Base-by-base conservation (phyloP, 192 early-diverging fungal species). In the Backusella parvicylindrica region DNA sequence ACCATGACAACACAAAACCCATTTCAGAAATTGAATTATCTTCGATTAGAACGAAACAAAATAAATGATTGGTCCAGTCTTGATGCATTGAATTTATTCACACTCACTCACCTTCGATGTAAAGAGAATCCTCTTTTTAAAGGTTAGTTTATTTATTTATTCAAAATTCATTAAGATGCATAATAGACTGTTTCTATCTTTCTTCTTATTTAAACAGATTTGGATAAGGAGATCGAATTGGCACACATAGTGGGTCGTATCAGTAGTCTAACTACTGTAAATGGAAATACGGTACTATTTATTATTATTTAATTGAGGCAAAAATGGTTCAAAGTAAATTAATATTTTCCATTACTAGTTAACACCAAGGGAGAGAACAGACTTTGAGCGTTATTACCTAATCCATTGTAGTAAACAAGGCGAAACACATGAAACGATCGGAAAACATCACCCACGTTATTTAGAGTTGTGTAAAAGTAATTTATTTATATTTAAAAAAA, bases 311-410 rank as follows among this genome's bases (percentile, higher is more conserved):
- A 6, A 23, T 18, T 16, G 2, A 56, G 53, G 26, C 18, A 56
- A 0, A 56, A 12, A 56, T 18, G 0, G 4, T 18, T 56, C 18
- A 6, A 26, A 16, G 1, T 26, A 12, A 12, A 13, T 68, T 33
- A 28, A 8, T 50, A 21, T 1, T 35, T 26, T 3, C 31, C 21
- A 9, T 67, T 26, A 15, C 2, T 81, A 86, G 84, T 72, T 86
- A 40, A 65, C 72, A 18, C 47, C 68, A 60, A 81, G 70, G 6
- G 77, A 84, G 18, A 74, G 84, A 28, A 47, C 71, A 11, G 81
- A 89, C 78, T 73, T 86, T 30, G 88, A 89, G 47, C 70, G 86
- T n/a, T 89, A 84, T 49, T 89, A 89, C 63, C 60, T 87, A 6
- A 72, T 49, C 16, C 18, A 75, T 4, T 79, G 79, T 68, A 69